Conservation (phyloP, 1,284 basidiomycete species). For the Cutaneotrichosporon sp. region DNA sequence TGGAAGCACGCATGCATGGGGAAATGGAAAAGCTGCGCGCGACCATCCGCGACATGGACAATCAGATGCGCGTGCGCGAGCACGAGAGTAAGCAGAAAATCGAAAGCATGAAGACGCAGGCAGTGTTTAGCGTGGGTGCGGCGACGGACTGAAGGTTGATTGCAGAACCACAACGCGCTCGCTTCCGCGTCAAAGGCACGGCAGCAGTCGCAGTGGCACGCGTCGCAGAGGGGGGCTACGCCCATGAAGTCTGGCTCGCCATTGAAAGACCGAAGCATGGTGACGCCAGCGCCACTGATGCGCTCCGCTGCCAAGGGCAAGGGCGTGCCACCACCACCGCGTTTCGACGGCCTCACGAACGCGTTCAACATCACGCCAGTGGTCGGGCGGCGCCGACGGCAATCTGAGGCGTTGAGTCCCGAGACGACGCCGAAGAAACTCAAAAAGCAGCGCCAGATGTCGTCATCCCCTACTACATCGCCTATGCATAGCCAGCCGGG, state of each 20-base stretch:
- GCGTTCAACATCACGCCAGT: conserved; percentile 30
- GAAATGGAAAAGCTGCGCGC: conserved; percentile 22
- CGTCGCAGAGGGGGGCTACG: conserved; percentile 11
- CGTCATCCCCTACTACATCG: conserved; percentile 6
- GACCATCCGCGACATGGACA: conserved; percentile 27
- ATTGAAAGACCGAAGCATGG: conserved; percentile 6
- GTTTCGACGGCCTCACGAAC: conserved; percentile 31
- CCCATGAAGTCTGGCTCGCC: conserved; percentile 11
- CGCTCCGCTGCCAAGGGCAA: conserved; percentile 27
- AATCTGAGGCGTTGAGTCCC: conserved; percentile 25
- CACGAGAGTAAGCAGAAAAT: conserved; percentile 41
- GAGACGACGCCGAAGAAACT: conserved; percentile 14
- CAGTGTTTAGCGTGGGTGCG: conserved; percentile 37
- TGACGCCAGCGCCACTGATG: conserved; percentile 19
- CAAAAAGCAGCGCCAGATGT: conserved; percentile 6
- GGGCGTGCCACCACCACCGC: conserved; percentile 22
- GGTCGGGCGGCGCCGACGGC: conserved; percentile 20
- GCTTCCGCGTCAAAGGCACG: conserved; percentile 19
- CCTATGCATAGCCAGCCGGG: conserved; percentile 6
- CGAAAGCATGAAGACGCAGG: conserved; percentile 40
- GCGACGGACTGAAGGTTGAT: background rate
- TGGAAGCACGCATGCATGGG: conserved; percentile 12
- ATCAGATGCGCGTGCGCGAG: conserved; percentile 27
- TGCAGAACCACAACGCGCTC: conserved; percentile 16
- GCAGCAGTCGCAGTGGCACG: conserved; percentile 17